Conservation (phyloP, 108 stramenopile species). For the Parmales sp. region DNA sequence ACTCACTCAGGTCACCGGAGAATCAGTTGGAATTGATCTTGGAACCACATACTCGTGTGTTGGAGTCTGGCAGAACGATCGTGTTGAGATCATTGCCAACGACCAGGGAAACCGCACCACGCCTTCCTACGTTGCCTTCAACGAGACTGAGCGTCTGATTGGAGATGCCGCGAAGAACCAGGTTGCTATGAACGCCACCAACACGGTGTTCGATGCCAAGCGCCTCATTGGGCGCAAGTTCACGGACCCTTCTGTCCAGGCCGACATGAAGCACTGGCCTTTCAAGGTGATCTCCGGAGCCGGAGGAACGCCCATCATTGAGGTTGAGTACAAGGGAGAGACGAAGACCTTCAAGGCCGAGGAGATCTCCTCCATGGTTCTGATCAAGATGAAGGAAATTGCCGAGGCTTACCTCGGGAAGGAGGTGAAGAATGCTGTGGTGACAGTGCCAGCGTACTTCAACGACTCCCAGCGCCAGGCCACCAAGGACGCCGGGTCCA, state of each 20-base stretch:
- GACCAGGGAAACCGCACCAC: conserved; percentile 99
- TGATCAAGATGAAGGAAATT: conserved; percentile 96
- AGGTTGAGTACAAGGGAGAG: conserved; percentile 95
- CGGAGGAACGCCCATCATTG: conserved; percentile 85
- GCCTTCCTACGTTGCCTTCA: conserved; percentile 98
- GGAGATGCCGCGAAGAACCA: conserved; percentile 96
- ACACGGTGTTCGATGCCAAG: conserved; percentile 98
- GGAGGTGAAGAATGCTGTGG: conserved; percentile 97
- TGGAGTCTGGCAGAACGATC: conserved; percentile 97
- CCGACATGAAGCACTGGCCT: conserved; percentile 95
- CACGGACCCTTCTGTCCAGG: conserved; percentile 81
- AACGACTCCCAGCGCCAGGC: conserved; percentile 99
- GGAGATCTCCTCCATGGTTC: conserved; percentile 99
- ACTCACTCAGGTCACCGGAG: conserved; percentile 40
- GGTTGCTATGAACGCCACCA: conserved; percentile 95
- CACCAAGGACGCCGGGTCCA: conserved; percentile 98
- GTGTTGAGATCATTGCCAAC: conserved; percentile 97
- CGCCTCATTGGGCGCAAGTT: conserved; percentile 95
- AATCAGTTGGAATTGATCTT: conserved; percentile 82
- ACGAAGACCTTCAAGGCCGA: conserved; percentile 92
- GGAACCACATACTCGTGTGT: conserved; percentile 97
- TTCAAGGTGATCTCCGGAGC: conserved; percentile 80
- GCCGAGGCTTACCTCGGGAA: conserved; percentile 97
- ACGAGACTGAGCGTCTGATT: conserved; percentile 94
- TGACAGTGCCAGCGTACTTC: conserved; percentile 99